Evolutionary conservation across 1,139 yeast species (phyloP), one percentile per base, ranked within the genome.

Genomic region (Spathaspora jeffriesii): DNA sequence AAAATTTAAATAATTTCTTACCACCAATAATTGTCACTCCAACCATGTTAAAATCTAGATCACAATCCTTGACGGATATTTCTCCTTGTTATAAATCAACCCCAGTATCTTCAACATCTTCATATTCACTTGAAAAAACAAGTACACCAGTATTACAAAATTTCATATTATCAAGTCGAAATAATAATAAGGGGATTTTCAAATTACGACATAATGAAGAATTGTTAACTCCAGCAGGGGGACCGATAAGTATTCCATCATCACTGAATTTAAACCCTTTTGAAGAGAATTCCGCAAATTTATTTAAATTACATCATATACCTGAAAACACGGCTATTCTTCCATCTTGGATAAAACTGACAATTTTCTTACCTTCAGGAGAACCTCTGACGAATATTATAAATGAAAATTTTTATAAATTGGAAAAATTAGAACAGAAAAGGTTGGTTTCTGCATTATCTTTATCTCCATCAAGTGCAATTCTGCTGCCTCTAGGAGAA

Each of bases 131-230:
- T 17, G 44, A 45, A n/a, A 44, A 42, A 36, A 62, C 28, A 5
- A 25, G 13, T 8, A 25, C 70, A 2, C 72, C 72, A 5, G 59
- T 65, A 6, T 54, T 68, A 27, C 44, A 67, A n/a, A 50, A 64
- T 43, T 68, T 68, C 41, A 55, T 60, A 3, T 55, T 68, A 15
- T 71, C 72, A 3, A 44, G 58, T 0, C 53, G 58, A 8, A 46
- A 58, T 0, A 54, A 58, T 5, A 56, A 58, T 0, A 54, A 58
- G 6, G 28, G 13, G 4, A 56, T 50, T 36, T 73, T 73, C 54
- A 72, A 69, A 49, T 67, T 73, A 37, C 62, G 78, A 53, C 79
- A 74, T 48, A 71, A 71, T 47, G 79, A 74, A 51, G 78, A 74
- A 51, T 51, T 65, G 28, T 28, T 27, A 8, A 27, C 36, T 27